Percentiles rank a stretch among this genome's conserved stretches.
Evolutionary conservation across 202 grass and related monocot genomes (phyloP).

Genomic region (Musa balbisiana): DNA sequence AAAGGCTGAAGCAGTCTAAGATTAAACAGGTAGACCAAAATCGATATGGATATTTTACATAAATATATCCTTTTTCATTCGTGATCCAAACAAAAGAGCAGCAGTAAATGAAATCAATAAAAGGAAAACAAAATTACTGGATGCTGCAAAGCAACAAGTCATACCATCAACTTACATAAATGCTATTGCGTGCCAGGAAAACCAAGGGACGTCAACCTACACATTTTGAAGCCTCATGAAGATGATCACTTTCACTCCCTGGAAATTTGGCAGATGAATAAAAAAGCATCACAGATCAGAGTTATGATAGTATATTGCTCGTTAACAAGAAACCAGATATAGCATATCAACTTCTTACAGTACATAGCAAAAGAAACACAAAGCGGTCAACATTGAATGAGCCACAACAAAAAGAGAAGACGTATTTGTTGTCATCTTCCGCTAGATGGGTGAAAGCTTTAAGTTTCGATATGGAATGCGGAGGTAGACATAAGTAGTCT

Average conservation of each 20-base stretch:
- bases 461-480: no score
- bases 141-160: not conserved
- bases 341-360: no score
- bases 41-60: not conserved
- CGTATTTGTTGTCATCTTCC: no score
- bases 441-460: no score
- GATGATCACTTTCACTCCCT: slow-evolving; percentile 10
- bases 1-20: not conserved
- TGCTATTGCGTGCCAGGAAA: not conserved
- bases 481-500: no score
- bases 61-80: no score
- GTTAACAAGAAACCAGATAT: not conserved
- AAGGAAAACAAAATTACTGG: not conserved
- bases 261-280: not conserved
- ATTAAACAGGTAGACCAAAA: not conserved
- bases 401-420: no score
- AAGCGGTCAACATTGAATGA: no score
- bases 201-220: not conserved
- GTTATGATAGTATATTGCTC: not conserved
- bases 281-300: not conserved
- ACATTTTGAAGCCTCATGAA: not conserved
- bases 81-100: no score
- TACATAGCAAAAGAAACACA: no score
- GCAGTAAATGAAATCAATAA: not conserved
- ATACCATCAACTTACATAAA: not conserved